These are phyloP conservation scores for Torulaspora indica DNA, from an alignment of 805 yeast genomes.

Conservation along the genomic window DNA sequence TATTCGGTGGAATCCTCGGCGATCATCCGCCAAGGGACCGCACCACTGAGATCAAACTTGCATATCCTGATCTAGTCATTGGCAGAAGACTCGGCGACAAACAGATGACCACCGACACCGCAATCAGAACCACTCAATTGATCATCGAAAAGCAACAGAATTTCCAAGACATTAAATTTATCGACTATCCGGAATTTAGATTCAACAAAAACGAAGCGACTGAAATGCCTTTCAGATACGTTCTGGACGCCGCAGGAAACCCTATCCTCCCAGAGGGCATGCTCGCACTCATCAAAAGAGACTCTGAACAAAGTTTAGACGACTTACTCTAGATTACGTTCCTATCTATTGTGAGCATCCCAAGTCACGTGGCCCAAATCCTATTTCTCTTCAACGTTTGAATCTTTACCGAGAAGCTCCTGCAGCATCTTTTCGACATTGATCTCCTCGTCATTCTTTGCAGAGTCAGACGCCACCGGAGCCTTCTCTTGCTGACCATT, in stretches of 20 bases:
- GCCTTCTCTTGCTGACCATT: constrained; percentile 1
- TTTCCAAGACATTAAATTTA: constrained; percentile 73
- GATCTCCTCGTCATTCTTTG: constrained; percentile 4
- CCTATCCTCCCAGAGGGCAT: constrained; percentile 92
- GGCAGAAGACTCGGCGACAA: constrained; percentile 83
- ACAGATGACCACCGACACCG: constrained; percentile 98
- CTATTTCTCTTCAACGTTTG: constrained; percentile 9
- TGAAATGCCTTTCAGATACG: constrained; percentile 96
- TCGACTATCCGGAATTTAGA: constrained; percentile 91
- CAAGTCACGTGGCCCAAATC: neutral
- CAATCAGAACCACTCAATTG: constrained; percentile 82
- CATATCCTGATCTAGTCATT: constrained; percentile 62
- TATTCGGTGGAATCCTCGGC: constrained; percentile 94
- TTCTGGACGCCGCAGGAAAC: constrained; percentile 52
- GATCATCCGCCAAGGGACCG: constrained; percentile 90
- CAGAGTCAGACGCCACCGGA: neutral
- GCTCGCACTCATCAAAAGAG: constrained; percentile 79
- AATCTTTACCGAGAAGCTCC: constrained; percentile 25
- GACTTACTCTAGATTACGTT: constrained; percentile 42
- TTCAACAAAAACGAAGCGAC: constrained; percentile 86
- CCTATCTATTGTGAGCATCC: neutral
- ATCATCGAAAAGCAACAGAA: constrained; percentile 56
- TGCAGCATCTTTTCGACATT: constrained; percentile 28
- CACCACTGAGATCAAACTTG: constrained; percentile 77
- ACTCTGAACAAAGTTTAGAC: constrained; percentile 77